Evolutionary conservation across 129 eudicot species (phyloP), one percentile per base, ranked within the genome.

Genomic region (Dittrichia graveolens): DNA sequence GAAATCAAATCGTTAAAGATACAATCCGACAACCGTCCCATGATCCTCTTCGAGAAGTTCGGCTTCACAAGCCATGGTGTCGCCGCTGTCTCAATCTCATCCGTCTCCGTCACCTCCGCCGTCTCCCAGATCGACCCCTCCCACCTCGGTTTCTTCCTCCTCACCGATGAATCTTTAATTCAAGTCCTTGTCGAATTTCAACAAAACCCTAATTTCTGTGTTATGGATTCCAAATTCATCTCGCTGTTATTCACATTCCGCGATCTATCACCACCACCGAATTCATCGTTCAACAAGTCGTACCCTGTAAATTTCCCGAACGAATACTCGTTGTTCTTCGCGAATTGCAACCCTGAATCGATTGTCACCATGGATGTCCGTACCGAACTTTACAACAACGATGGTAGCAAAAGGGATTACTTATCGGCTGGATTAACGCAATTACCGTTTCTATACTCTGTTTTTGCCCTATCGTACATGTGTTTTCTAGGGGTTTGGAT

Each of bases 1-100:
- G 86, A 87, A 15, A 87, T 81, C 59, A 69, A 75, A 52, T 78
- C 83, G 8, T 3, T 81, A 53, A 72, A 67, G 24, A 74, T 83
- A 42, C 57, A 75, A 40, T 55, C 85, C 5, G 86, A 83, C 38
- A 12, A 77, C 5, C 92, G 86, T 5, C 78, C 76, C 7, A 78
- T 81, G 73, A 87, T 87, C 80, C 82, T 74, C 54, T 84, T 87
- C 74, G 60, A 81, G 64, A 83, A 78, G 11, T 87, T 87, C 56
- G 84, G 88, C 19, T 87, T 87, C 88, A 81, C 79, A 6, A 6
- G 16, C 48, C 64, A 75, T 31, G 92, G 92, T 38, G 73, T 38
- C 14, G 62, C 83, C 67, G 63, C 84, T 45, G 47, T 83, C 63
- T 12, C 79, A 13, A 12, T 87, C 31, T 83, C 92, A 7, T 63